phyloP scores from a whole-genome alignment of 2,329 filamentous ascomycete genomes.

The Epichloe baconii region DNA sequence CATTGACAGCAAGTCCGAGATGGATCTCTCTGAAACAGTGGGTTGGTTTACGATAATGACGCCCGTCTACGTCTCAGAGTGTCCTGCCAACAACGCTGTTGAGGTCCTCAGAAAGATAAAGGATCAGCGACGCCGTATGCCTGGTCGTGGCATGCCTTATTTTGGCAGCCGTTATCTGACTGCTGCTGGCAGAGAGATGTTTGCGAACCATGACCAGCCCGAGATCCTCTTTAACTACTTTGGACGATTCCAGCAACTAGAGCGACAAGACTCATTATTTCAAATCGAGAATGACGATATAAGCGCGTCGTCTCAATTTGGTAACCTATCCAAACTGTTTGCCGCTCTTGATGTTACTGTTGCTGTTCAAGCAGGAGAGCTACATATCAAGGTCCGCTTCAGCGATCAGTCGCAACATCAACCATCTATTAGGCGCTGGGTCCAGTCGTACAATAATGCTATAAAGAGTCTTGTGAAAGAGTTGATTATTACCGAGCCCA shows the following conservation, averaged over 20 bases:
- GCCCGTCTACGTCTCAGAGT: slow-evolving; percentile 14
- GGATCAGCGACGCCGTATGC: slow-evolving; percentile 20
- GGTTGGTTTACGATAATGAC: slow-evolving; percentile 33
- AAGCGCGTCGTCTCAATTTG: too few species aligned
- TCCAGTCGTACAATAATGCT: too few species aligned
- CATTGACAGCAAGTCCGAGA: slow-evolving; percentile 9
- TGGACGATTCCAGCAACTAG: slow-evolving; percentile 28
- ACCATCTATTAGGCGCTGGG: too few species aligned
- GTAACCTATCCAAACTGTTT: too few species aligned
- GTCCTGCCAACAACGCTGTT: not conserved
- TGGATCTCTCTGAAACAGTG: slow-evolving; percentile 25
- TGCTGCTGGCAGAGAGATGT: slow-evolving; percentile 12
- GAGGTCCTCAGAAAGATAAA: slow-evolving; percentile 16
- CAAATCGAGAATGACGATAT: too few species aligned
- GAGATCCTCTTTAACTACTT: slow-evolving; percentile 38
- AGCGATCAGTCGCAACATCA: too few species aligned
- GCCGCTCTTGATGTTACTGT: too few species aligned
- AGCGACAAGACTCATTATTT: slow-evolving; percentile 13
- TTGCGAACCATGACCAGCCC: slow-evolving; percentile 10
- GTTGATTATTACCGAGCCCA: too few species aligned
- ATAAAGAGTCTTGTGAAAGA: too few species aligned
- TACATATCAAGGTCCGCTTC: too few species aligned
- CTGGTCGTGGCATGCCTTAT: slow-evolving; percentile 24
- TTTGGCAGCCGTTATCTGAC: slow-evolving; percentile 18
- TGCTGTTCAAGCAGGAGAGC: too few species aligned